Conservation (phyloP, 768 basidiomycete species). For the Pleurotus salmoneostramineus region DNA sequence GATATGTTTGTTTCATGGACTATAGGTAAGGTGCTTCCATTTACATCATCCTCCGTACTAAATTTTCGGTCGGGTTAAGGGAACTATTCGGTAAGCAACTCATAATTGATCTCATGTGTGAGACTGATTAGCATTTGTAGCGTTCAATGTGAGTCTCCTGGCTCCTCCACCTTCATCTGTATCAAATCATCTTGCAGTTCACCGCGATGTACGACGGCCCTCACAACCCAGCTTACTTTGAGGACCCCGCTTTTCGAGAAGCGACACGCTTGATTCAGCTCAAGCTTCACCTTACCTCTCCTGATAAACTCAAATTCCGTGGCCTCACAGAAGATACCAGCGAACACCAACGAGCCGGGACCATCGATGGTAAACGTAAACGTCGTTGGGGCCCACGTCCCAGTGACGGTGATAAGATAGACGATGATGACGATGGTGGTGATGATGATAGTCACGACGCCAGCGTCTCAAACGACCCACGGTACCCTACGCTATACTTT, state of each 20-base stretch:
- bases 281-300: conserved; percentile 42
- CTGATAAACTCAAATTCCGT: conserved; percentile 22
- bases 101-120: not conserved
- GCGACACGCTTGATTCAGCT: conserved; percentile 62
- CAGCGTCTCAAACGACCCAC: conserved; percentile 13
- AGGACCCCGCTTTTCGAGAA: conserved; percentile 55
- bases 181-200: conserved; percentile 15
- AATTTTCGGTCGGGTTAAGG: conserved; percentile 15
- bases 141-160: conserved; percentile 39
- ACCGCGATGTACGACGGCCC: conserved; percentile 32
- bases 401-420: too few species aligned
- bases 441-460: conserved; percentile 13
- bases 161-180: not conserved
- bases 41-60: not conserved
- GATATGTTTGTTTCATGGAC: conserved; percentile 78
- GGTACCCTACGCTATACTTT: conserved; percentile 44
- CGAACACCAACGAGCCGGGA: too few species aligned
- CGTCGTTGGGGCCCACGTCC: too few species aligned
- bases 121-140: conserved; percentile 18
- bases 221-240: conserved; percentile 44
- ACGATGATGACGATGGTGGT: too few species aligned
- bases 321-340: conserved; percentile 10
- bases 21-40: conserved; percentile 43
- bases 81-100: conserved; percentile 38
- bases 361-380: too few species aligned